Base-by-base conservation (phyloP, 768 basidiomycete genomes). In the Gymnopilus dilepis region DNA sequence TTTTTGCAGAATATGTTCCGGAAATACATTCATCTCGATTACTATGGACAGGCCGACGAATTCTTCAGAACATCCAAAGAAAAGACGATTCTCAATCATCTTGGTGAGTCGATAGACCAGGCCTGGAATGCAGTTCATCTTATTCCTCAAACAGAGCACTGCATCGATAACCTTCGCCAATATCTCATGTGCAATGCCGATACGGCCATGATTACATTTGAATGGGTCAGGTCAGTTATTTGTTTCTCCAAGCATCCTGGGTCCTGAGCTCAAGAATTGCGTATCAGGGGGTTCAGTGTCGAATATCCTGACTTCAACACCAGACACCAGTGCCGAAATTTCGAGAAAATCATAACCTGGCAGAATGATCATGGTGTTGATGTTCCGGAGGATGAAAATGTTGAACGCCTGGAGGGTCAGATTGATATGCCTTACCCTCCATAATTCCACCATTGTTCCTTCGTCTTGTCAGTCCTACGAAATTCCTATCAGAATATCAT, bases 31-130 rank as follows among this genome's bases (percentile, higher is more conserved):
- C 31, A 57, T 30, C 31, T 22, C 1, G 21, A 45, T 4, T 30
- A 57, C 13, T 57, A 47, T 19, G 28, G 28, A 51, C 19, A 57
- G 15, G 42, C 24, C 4, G 42, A 57, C 17, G 21, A 33, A 11
- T 33, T 57, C n/a, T 45, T 45, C 19, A 57, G 12, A 6, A 42
- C 17, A 40, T 8, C 40, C 6, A 33, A 51, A 17, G 30, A 41
- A 2, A 30, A 57, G 28, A 45, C 41, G 17, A 13, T 30, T 17
- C 13, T 24, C 19, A 30, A 21, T 33, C 56, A 57, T 22, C 41
- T 57, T 3, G 56, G 56, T 57, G 47, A 31, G 50, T 8, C 30
- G n/a, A n/a, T n/a, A n/a, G n/a, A n/a, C n/a, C n/a, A n/a, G n/a
- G n/a, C n/a, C 7, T 24, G 6, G 15, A 50, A 50, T 8, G 28